Conservation (phyloP, 2,329 filamentous ascomycete species). For the Zopfia rhizophila region DNA sequence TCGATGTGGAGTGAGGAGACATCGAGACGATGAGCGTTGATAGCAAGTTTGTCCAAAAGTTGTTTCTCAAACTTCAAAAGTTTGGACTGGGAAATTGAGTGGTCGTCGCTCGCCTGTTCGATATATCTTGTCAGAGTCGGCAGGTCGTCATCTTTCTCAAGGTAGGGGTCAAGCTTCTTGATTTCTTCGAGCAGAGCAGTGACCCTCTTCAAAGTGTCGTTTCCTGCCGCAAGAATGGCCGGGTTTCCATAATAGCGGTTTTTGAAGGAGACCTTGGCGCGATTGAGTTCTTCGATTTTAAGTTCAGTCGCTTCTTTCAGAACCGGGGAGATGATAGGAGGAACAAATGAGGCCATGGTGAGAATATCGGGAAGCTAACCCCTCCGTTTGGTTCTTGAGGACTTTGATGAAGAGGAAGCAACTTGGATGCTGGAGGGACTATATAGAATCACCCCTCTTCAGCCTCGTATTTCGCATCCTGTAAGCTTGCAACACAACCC, state of each 20-base stretch:
- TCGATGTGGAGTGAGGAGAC: slow-evolving; percentile 67
- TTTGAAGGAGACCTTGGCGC: slow-evolving; percentile 62
- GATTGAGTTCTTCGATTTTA: slow-evolving; percentile 67
- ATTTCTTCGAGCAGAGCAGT: slow-evolving; percentile 49
- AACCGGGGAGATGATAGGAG: slow-evolving; percentile 27
- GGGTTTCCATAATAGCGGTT: slow-evolving; percentile 55
- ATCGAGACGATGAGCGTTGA: slow-evolving; percentile 65
- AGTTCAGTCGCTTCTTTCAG: slow-evolving; percentile 35
- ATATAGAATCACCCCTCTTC: too few relatives aligned
- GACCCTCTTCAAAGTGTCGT: slow-evolving; percentile 42
- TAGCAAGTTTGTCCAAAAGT: slow-evolving; percentile 59
- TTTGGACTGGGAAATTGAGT: slow-evolving; percentile 60
- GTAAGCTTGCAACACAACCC: too few relatives aligned
- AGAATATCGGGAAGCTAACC: too few relatives aligned
- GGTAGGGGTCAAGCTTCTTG: slow-evolving; percentile 45
- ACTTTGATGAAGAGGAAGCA: background rate
- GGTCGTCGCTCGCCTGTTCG: slow-evolving; percentile 64
- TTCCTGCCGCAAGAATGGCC: slow-evolving; percentile 25
- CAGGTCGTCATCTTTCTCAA: slow-evolving; percentile 46
- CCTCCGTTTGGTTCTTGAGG: too few relatives aligned
- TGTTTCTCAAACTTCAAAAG: slow-evolving; percentile 60
- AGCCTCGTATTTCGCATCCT: too few relatives aligned
- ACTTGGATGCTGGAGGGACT: slow-evolving; percentile 3
- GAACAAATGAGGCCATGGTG: slow-evolving; percentile 20
- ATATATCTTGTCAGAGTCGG: slow-evolving; percentile 63